Evolutionary conservation across 1,284 basidiomycete genomes (phyloP).

Genomic region (Sporisorium reilianum): DNA sequence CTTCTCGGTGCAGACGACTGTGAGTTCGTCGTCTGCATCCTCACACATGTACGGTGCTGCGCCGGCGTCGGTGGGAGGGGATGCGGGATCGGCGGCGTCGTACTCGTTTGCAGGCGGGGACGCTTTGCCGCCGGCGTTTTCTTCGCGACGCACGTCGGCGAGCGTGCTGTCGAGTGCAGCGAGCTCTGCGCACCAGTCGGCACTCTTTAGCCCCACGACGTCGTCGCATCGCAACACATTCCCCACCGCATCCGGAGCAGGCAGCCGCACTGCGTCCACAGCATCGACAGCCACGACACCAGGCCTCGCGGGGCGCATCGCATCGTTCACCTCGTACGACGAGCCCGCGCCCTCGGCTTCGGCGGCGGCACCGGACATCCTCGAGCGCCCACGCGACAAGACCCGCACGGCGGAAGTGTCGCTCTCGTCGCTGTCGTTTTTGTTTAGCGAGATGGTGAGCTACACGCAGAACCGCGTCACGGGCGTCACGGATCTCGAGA

Average conservation of each 20-base stretch:
- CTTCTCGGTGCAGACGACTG: conserved; percentile 40
- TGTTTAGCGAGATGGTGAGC: conserved; percentile 63
- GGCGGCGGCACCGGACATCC: conserved; percentile 44
- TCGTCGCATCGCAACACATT: conserved; percentile 6
- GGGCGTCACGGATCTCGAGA: conserved; percentile 92
- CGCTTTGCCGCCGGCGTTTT: conserved; percentile 25
- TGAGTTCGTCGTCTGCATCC: conserved; percentile 16
- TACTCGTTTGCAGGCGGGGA: conserved; percentile 23
- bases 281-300: neutral
- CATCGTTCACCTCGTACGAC: conserved; percentile 17
- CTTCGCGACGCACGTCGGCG: conserved; percentile 24
- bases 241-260: neutral
- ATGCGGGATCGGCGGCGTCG: conserved; percentile 10
- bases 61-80: neutral
- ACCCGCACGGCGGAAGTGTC: conserved; percentile 47
- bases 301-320: conserved; percentile 9
- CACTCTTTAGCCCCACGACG: conserved; percentile 7
- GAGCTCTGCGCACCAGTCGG: conserved; percentile 13
- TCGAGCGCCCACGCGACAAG: conserved; percentile 64
- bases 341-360: neutral
- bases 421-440: conserved; percentile 52
- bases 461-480: conserved; percentile 95
- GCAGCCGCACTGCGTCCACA: neutral
- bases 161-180: conserved; percentile 14
- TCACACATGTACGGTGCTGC: conserved; percentile 3